A percentile compares a stretch with the other conserved stretches of the same genome.
Conservation (phyloP, 306 rosid genomes). For the barrel medic (Medicago truncatula) region MtrunA17r5.0-ANR NC_053044.1:36218501-36219000, state of each 20-base stretch:
- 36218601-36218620: background rate
- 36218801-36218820: slow-evolving; percentile 59
- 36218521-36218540: background rate
- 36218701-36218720: background rate
- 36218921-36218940: slow-evolving; percentile 58
- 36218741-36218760: slow-evolving; percentile 82
- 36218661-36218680: slow-evolving; percentile 4
- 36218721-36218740: slow-evolving; percentile 37
- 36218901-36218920: slow-evolving; percentile 61
- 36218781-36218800: slow-evolving; percentile 62
- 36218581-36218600: background rate
- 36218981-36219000: slow-evolving; percentile 80
- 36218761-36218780: slow-evolving; percentile 80
- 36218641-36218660: background rate
- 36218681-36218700: background rate
- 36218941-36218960: slow-evolving; percentile 45
- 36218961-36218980: slow-evolving; percentile 59
- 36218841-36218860: slow-evolving; percentile 70
- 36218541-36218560: background rate
- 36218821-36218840: slow-evolving; percentile 81
- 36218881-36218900: slow-evolving; percentile 51
- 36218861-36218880: slow-evolving; percentile 84
- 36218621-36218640: slow-evolving; percentile 25
- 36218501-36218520: background rate
- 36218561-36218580: slow-evolving; percentile 8